Evolutionary conservation across 352 stramenopile genomes (phyloP).

Genomic region (Globisporangium cederbergense): DNA sequence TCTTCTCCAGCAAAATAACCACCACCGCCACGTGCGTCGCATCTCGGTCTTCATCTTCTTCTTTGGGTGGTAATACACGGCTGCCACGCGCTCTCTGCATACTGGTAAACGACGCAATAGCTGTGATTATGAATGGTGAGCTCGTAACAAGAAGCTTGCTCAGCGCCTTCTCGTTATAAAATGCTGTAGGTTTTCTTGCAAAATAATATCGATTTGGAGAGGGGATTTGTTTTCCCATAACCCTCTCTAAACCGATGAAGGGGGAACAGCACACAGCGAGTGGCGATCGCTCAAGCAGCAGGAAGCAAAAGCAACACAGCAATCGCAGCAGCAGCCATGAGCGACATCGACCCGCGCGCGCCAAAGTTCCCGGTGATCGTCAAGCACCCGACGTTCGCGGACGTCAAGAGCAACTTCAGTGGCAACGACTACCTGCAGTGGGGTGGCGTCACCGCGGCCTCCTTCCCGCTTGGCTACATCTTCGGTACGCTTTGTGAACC

Average conservation of each 20-base stretch:
- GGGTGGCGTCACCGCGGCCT: constrained; percentile 51
- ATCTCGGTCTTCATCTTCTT: no score
- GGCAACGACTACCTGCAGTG: constrained; percentile 61
- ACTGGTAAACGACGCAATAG: no score
- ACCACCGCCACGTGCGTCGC: no score
- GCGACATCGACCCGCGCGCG: constrained; percentile 52
- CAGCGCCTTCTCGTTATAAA: constrained; percentile 4
- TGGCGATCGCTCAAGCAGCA: constrained; percentile 14
- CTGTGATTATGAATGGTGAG: no score
- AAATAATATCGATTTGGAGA: background rate
- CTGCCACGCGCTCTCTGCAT: no score
- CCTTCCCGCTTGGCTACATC: constrained; percentile 74
- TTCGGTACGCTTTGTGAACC: constrained; percentile 41
- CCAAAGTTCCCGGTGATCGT: constrained; percentile 77
- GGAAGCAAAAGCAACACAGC: constrained; percentile 4
- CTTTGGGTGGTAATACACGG: no score
- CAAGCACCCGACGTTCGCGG: constrained; percentile 71
- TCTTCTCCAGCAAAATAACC: no score
- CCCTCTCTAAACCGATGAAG: background rate
- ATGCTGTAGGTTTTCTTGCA: background rate
- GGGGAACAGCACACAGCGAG: constrained; percentile 8
- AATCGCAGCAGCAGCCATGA: constrained; percentile 29
- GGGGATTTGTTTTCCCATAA: background rate
- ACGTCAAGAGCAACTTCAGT: constrained; percentile 71
- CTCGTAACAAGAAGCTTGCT: no score